Evolutionary conservation across 176 grass and related monocot species (phyloP).

Genomic region (Musa schizocarpa): DNA sequence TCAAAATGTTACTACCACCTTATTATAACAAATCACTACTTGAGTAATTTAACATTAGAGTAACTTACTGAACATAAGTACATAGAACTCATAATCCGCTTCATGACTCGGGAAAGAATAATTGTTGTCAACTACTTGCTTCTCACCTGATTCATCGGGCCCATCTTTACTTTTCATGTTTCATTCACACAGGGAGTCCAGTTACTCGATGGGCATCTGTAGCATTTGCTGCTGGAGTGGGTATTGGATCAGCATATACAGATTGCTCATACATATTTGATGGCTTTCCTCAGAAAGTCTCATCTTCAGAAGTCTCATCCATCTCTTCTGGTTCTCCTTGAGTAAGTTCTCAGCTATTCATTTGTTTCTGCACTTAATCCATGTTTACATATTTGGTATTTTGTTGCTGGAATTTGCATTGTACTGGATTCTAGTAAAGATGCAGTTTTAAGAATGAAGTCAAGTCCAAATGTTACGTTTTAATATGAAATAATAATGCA

Average conservation of each 20-base stretch:
- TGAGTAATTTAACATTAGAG: not conserved
- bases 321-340: slow-evolving; percentile 21
- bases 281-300: slow-evolving; percentile 50
- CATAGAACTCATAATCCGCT: not conserved
- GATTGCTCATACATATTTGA: slow-evolving; percentile 80
- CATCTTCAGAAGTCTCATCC: slow-evolving; percentile 40
- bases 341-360: slow-evolving; percentile 28
- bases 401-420: not conserved
- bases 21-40: not conserved
- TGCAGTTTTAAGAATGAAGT: not conserved
- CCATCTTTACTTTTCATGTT: not conserved
- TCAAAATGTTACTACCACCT: not conserved
- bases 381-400: not conserved
- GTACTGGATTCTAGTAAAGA: not conserved
- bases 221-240: slow-evolving; percentile 81
- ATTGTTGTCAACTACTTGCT: not conserved
- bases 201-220: slow-evolving; percentile 85
- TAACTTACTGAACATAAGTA: not conserved
- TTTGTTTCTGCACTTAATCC: not conserved
- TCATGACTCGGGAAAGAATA: not conserved
- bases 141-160: not conserved
- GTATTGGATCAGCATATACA: slow-evolving; percentile 75
- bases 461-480: not conserved
- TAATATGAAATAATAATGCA: not conserved
- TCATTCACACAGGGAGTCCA: slow-evolving; percentile 50